Conservation (phyloP, 2,329 filamentous ascomycete species). For the Epicoccum sorghinum region DNA sequence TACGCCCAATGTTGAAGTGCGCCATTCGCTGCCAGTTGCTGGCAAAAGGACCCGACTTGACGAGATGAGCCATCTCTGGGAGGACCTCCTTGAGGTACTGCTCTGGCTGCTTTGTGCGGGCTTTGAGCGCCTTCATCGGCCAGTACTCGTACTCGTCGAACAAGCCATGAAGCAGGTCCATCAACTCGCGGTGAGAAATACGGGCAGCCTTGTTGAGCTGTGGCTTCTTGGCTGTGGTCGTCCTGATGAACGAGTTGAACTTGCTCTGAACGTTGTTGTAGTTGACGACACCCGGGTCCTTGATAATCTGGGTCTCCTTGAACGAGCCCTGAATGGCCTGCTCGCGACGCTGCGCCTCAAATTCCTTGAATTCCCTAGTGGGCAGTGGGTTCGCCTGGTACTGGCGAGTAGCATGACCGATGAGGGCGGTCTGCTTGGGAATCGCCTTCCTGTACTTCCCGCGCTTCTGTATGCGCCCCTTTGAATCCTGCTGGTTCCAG, state of each 20-base stretch:
- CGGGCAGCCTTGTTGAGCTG: slow-evolving; percentile 78
- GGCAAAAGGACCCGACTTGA: slow-evolving; percentile 82
- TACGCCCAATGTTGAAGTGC: slow-evolving; percentile 60
- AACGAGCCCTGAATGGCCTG: slow-evolving; percentile 54
- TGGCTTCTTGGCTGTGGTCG: slow-evolving; percentile 26
- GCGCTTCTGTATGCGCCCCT: slow-evolving; percentile 42
- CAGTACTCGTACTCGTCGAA: slow-evolving; percentile 91
- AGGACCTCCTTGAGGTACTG: slow-evolving; percentile 87
- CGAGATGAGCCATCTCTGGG: slow-evolving; percentile 79
- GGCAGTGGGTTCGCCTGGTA: slow-evolving; percentile 58
- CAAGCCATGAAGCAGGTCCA: slow-evolving; percentile 81
- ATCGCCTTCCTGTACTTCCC: slow-evolving; percentile 46
- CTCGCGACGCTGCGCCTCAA: slow-evolving; percentile 48
- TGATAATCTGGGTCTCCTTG: slow-evolving; percentile 38
- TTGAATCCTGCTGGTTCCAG: slow-evolving; percentile 39
- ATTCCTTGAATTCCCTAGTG: slow-evolving; percentile 51
- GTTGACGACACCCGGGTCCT: slow-evolving; percentile 31
- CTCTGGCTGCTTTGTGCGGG: slow-evolving; percentile 82
- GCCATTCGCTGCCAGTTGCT: slow-evolving; percentile 83
- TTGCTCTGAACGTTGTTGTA: slow-evolving; percentile 37
- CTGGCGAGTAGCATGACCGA: slow-evolving; percentile 65
- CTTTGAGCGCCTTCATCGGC: slow-evolving; percentile 87
- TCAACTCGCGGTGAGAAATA: slow-evolving; percentile 84
- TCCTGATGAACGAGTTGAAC: slow-evolving; percentile 44
- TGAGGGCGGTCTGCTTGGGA: slow-evolving; percentile 58